Evolutionary conservation across 306 rosid species (phyloP).

Genomic region (Cicer bijugum): DNA sequence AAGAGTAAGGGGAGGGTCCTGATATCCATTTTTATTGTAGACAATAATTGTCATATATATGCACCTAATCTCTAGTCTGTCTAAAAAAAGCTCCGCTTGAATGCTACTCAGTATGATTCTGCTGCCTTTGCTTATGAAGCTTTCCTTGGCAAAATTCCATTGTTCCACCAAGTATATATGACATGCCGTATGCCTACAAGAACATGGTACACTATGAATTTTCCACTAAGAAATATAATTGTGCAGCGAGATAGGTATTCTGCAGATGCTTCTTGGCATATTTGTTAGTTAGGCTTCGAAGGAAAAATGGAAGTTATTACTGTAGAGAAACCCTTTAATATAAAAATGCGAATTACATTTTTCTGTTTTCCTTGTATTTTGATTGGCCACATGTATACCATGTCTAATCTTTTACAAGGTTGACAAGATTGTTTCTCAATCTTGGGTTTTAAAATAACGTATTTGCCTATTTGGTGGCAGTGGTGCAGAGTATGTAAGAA

Average conservation of each 20-base stretch:
- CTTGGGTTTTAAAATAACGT: slow-evolving; percentile 41
- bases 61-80: slow-evolving; percentile 14
- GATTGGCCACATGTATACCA: slow-evolving; percentile 19
- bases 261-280: slow-evolving; percentile 33
- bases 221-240: slow-evolving; percentile 15
- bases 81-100: slow-evolving; percentile 7
- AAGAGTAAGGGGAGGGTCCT: slow-evolving; percentile 21
- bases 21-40: slow-evolving; percentile 14
- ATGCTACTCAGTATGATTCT: slow-evolving; percentile 33
- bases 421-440: slow-evolving; percentile 33
- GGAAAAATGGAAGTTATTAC: slow-evolving; percentile 14
- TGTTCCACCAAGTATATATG: slow-evolving; percentile 22
- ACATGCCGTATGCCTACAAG: slow-evolving; percentile 19
- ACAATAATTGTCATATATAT: slow-evolving; percentile 7
- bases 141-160: slow-evolving; percentile 30
- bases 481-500: slow-evolving; percentile 84
- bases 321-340: slow-evolving; percentile 7
- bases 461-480: slow-evolving; percentile 58
- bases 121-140: slow-evolving; percentile 32
- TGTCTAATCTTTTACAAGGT: slow-evolving; percentile 33
- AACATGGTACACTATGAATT: slow-evolving; percentile 18
- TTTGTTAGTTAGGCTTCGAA: slow-evolving; percentile 20
- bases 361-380: slow-evolving; percentile 14
- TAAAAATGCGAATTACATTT: slow-evolving; percentile 7
- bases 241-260: slow-evolving; percentile 26